Percentiles rank a stretch among this genome's conserved stretches.
phyloP scores from a whole-genome alignment of 2,329 filamentous ascomycete genomes.

The Sporothrix curviconia region DNA sequence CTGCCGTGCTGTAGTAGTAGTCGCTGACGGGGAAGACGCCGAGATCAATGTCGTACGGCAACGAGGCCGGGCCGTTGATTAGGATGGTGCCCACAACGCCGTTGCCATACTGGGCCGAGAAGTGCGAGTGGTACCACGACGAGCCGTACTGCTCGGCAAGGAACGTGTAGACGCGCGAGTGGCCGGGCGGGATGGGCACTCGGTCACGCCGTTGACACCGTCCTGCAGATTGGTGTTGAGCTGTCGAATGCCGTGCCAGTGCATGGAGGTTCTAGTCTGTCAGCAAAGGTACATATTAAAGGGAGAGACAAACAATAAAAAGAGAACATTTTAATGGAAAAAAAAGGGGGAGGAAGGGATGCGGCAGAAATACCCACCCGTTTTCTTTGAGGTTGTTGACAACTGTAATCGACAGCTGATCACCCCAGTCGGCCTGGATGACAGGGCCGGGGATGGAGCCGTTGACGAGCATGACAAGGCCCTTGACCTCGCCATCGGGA shows the following conservation, averaged over 20 bases:
- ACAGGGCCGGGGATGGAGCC: constrained; percentile 16
- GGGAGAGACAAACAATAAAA: not conserved
- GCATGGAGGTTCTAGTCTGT: constrained; percentile 27
- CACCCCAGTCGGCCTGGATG: constrained; percentile 21
- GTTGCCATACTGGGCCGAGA: constrained; percentile 41
- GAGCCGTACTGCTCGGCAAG: constrained; percentile 32
- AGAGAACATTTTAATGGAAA: too few relatives aligned
- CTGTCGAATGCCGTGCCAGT: constrained; percentile 32
- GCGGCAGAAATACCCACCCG: too few relatives aligned
- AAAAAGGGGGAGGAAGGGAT: not conserved
- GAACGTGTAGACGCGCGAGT: constrained; percentile 32
- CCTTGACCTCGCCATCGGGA: constrained; percentile 18
- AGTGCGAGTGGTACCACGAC: constrained; percentile 43
- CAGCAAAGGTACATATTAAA: not conserved
- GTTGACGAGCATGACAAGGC: constrained; percentile 19
- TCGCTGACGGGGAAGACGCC: constrained; percentile 46
- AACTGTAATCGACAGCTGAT: constrained; percentile 17
- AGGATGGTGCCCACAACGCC: constrained; percentile 45
- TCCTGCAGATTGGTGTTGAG: constrained; percentile 27
- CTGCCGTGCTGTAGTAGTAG: constrained; percentile 44
- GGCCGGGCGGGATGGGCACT: constrained; percentile 48
- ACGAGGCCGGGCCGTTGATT: constrained; percentile 36
- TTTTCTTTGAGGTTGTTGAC: constrained; percentile 19
- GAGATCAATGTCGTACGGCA: constrained; percentile 44
- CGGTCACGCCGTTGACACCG: constrained; percentile 31